Conservation (phyloP, 805 yeast species). For the Nakazawaea anatomiae region DNA sequence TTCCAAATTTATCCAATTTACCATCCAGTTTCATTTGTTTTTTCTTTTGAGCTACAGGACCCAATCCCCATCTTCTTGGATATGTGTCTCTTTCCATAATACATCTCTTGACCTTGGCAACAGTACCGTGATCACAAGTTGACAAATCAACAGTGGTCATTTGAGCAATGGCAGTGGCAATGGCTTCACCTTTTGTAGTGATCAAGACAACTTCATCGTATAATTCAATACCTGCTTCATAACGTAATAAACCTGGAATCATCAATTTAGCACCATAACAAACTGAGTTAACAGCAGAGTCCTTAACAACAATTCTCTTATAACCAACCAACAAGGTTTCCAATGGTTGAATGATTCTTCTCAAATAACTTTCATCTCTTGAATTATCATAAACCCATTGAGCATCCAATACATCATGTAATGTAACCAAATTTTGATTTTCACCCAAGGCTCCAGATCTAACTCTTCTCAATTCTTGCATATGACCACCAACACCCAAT, state of each 20-base stretch:
- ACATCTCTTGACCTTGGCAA: slow-evolving; percentile 97
- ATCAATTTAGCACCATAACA: slow-evolving; percentile 98
- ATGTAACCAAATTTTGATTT: slow-evolving; percentile 85
- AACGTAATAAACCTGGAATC: slow-evolving; percentile 97
- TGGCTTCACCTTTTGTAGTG: slow-evolving; percentile 99
- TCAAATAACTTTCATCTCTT: slow-evolving; percentile 91
- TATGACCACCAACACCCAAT: slow-evolving; percentile 98
- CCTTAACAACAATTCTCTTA: slow-evolving; percentile 88
- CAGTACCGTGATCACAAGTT: slow-evolving; percentile 96
- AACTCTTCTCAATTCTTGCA: slow-evolving; percentile 99
- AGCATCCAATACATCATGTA: slow-evolving; percentile 97
- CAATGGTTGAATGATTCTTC: slow-evolving; percentile 91
- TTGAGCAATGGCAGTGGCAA: slow-evolving; percentile 97
- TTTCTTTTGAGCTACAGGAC: slow-evolving; percentile 98
- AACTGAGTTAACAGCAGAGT: slow-evolving; percentile 95
- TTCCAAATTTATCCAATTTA: slow-evolving; percentile 92
- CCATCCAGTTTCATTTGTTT: slow-evolving; percentile 97
- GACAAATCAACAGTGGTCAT: slow-evolving; percentile 98
- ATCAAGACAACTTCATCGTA: slow-evolving; percentile 97
- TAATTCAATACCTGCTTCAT: slow-evolving; percentile 95
- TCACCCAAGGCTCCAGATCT: slow-evolving; percentile 95
- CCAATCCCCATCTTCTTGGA: slow-evolving; percentile 99
- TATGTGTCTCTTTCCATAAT: slow-evolving; percentile 99
- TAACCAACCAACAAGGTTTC: slow-evolving; percentile 91
- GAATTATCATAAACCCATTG: slow-evolving; percentile 97